phyloP scores from a whole-genome alignment of 805 yeast genomes.

The Lipomyces sp. region DNA sequence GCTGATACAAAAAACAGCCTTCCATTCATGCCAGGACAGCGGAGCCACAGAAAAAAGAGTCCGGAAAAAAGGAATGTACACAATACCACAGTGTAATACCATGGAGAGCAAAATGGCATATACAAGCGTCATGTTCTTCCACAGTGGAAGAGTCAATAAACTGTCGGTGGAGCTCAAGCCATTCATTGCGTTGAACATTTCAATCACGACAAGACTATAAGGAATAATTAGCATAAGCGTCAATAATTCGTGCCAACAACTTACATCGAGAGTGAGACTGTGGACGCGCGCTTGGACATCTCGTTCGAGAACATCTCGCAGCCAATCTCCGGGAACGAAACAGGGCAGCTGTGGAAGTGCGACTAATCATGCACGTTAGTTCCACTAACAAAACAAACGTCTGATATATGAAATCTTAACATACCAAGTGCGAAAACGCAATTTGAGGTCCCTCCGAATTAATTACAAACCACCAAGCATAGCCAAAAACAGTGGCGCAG shows the following conservation, averaged over 20 bases:
- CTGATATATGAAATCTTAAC: not conserved
- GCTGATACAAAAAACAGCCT: slow-evolving; percentile 46
- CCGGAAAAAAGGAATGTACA: slow-evolving; percentile 48
- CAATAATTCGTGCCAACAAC: not conserved
- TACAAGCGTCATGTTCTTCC: slow-evolving; percentile 50
- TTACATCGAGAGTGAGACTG: slow-evolving; percentile 48
- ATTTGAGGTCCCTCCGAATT: slow-evolving; percentile 49
- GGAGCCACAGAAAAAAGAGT: slow-evolving; percentile 47
- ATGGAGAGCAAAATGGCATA: slow-evolving; percentile 48
- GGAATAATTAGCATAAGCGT: not conserved
- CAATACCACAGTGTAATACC: slow-evolving; percentile 45
- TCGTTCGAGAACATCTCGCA: slow-evolving; percentile 46
- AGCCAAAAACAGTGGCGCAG: slow-evolving; percentile 51
- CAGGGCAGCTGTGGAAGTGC: slow-evolving; percentile 47
- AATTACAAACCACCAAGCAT: slow-evolving; percentile 50
- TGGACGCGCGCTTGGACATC: slow-evolving; percentile 45
- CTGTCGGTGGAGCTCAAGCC: slow-evolving; percentile 50
- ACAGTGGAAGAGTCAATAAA: slow-evolving; percentile 48
- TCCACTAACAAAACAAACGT: not conserved
- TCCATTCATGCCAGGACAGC: slow-evolving; percentile 47
- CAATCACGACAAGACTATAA: slow-evolving; percentile 46
- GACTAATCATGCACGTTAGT: slow-evolving; percentile 29
- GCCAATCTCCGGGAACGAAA: slow-evolving; percentile 41
- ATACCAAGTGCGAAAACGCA: slow-evolving; percentile 42
- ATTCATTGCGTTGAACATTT: slow-evolving; percentile 52